Conservation (phyloP, 2,329 filamentous ascomycete genomes). For the Fusarium palustre region DNA sequence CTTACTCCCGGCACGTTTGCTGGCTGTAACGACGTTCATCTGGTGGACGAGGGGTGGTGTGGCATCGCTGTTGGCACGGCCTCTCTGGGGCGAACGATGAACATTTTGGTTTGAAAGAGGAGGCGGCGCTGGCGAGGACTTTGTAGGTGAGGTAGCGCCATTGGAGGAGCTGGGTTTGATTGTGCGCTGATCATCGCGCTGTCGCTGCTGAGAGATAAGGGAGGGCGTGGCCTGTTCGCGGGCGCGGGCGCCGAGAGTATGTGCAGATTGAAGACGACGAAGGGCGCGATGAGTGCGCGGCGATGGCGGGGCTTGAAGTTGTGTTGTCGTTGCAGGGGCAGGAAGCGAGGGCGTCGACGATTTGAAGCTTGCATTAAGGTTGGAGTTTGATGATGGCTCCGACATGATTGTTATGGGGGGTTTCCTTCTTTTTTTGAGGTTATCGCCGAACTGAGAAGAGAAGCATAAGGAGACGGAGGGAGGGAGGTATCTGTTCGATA, state of each 20-base stretch:
- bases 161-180: background rate
- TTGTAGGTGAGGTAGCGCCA: conserved; percentile 50
- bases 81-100: conserved; percentile 64
- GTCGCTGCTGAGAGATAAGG: conserved; percentile 72
- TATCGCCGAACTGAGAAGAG: background rate
- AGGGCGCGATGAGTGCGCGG: conserved; percentile 75
- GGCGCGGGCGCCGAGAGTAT: conserved; percentile 71
- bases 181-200: conserved; percentile 57
- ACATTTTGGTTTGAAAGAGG: conserved; percentile 30
- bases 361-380: conserved; percentile 28
- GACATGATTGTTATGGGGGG: conserved; percentile 35
- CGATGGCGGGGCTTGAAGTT: conserved; percentile 68
- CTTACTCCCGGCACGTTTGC: conserved; percentile 56
- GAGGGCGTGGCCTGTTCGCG: conserved; percentile 64
- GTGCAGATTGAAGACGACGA: conserved; percentile 80
- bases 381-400: conserved; percentile 32
- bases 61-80: conserved; percentile 80
- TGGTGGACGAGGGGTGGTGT: conserved; percentile 56
- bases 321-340: conserved; percentile 53
- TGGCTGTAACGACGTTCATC: conserved; percentile 52
- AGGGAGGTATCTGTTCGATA: conserved; percentile 1
- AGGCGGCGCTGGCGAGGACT: conserved; percentile 30
- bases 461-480: background rate
- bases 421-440: background rate
- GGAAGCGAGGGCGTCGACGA: conserved; percentile 42